Evolutionary conservation across 140 eudicot genomes (phyloP), one percentile per base, ranked within the genome.

Genomic region (Bidens hawaiensis): DNA sequence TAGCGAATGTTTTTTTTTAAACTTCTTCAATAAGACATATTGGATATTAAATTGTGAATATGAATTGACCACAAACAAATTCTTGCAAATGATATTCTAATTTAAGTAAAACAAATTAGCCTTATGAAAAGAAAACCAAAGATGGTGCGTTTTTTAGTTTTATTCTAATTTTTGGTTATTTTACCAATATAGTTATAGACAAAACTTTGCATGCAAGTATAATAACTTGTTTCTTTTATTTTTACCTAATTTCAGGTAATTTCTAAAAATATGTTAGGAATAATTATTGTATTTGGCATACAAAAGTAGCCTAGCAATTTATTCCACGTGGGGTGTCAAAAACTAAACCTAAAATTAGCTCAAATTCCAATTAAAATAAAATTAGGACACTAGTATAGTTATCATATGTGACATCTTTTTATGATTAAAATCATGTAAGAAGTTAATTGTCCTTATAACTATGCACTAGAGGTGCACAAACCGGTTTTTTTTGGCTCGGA

Each of bases 181-280:
- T 23, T 51, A 24, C 59, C 19, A 24, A 51, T 51, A 51, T 24
- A 14, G 59, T 51, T 51, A 43, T n/a, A 51, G 34, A 51, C 59
- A 51, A 51, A 51, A 23, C 59, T 24, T 51, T 51, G 59, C 6
- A 51, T 51, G 59, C 16, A 24, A 51, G 24, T 18, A 17, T n/a
- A 46, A 46, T 46, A 13, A 24, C 13, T 50, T 51, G 14, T 23
- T 51, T 51, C 59, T 51, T 18, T 51, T 24, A 51, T 23, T 23
- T 24, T 51, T 51, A 24, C 59, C 59, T 51, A 51, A 51, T 51
- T 24, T 51, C 18, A 51, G 59, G 34, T 51, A 51, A 14, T 24
- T 51, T 23, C 34, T 25, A 12, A 51, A 51, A 23, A 4, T 5
- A 51, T 25, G 33, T 51, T 24, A 51, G 59, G 59, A 51, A 51